These are phyloP conservation scores for Kwoniella mangroviensis DNA, from an alignment of 768 basidiomycete genomes.

Conservation along the genomic window DNA sequence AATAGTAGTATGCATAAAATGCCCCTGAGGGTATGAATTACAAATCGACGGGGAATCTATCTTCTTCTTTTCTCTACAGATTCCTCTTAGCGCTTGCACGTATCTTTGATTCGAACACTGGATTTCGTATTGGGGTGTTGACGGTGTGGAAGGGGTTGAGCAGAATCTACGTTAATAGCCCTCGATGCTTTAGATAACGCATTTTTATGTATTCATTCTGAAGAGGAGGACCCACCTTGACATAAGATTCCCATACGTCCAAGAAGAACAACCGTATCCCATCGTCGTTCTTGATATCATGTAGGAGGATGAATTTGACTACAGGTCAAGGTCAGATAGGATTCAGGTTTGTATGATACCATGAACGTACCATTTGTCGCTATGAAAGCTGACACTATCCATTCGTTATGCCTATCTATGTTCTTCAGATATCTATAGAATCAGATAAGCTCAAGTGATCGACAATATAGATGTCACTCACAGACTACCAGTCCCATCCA, in stretches of 20 bases:
- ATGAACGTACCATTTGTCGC: slow-evolving; percentile 83
- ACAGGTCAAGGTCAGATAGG: slow-evolving; percentile 13
- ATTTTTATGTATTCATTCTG: neutral
- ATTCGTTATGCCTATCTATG: slow-evolving; percentile 97
- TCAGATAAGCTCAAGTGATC: neutral
- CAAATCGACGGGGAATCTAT: neutral
- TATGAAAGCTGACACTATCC: slow-evolving; percentile 95
- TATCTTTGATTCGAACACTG: slow-evolving; percentile 80
- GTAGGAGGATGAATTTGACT: slow-evolving; percentile 95
- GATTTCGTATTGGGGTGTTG: slow-evolving; percentile 78
- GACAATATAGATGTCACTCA: slow-evolving; percentile 32
- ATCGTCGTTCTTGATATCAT: slow-evolving; percentile 96
- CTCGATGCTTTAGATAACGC: slow-evolving; percentile 1
- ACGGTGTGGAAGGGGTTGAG: slow-evolving; percentile 96
- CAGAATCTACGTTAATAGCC: neutral
- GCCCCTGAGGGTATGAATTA: neutral
- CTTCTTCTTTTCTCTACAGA: slow-evolving; percentile 61
- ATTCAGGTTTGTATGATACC: neutral
- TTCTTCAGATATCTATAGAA: slow-evolving; percentile 83
- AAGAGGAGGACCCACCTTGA: slow-evolving; percentile 70
- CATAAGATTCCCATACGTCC: slow-evolving; percentile 96
- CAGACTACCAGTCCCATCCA: slow-evolving; percentile 57
- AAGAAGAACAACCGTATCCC: slow-evolving; percentile 90
- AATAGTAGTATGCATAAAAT: slow-evolving; percentile 21
- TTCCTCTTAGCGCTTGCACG: slow-evolving; percentile 84